phyloP scores from a whole-genome alignment of 2,329 filamentous ascomycete species.

The Claviceps humidiphila region DNA sequence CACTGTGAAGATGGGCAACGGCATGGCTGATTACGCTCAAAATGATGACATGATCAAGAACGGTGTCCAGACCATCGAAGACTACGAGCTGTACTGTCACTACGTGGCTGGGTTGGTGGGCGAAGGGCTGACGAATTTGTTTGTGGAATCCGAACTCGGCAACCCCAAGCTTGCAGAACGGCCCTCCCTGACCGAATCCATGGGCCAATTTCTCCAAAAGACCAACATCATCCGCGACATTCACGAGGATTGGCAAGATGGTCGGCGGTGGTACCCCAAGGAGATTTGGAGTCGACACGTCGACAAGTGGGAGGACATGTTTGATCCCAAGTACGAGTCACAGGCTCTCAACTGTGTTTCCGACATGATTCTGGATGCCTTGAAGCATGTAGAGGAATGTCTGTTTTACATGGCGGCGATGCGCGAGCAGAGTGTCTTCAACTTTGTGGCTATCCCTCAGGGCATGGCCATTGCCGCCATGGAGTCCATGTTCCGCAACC shows the following conservation, averaged over 20 bases:
- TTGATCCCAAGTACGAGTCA: slow-evolving; percentile 65
- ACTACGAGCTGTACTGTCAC: slow-evolving; percentile 95
- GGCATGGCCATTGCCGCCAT: slow-evolving; percentile 94
- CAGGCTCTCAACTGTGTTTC: slow-evolving; percentile 75
- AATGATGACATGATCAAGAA: slow-evolving; percentile 71
- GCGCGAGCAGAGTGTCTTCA: slow-evolving; percentile 94
- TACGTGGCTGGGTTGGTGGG: slow-evolving; percentile 98
- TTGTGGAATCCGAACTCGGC: slow-evolving; percentile 74
- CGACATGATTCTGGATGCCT: slow-evolving; percentile 85
- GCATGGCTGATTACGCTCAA: slow-evolving; percentile 90
- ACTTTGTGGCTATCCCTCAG: slow-evolving; percentile 96
- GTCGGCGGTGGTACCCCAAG: slow-evolving; percentile 84
- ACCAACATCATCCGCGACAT: slow-evolving; percentile 98
- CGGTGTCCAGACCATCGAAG: slow-evolving; percentile 68
- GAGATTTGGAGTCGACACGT: slow-evolving; percentile 97
- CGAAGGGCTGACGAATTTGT: slow-evolving; percentile 80
- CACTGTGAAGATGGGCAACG: slow-evolving; percentile 87
- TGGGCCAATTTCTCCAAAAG: slow-evolving; percentile 96
- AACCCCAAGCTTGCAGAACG: slow-evolving; percentile 73
- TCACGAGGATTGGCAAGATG: slow-evolving; percentile 77
- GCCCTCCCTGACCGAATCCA: slow-evolving; percentile 75
- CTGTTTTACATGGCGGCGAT: slow-evolving; percentile 96
- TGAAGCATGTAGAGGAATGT: slow-evolving; percentile 81
- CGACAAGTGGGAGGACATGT: slow-evolving; percentile 76
- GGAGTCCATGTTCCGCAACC: slow-evolving; percentile 85